phyloP scores from a whole-genome alignment of 2,329 filamentous ascomycete species.

The Plectosphaerella cucumerina region DNA sequence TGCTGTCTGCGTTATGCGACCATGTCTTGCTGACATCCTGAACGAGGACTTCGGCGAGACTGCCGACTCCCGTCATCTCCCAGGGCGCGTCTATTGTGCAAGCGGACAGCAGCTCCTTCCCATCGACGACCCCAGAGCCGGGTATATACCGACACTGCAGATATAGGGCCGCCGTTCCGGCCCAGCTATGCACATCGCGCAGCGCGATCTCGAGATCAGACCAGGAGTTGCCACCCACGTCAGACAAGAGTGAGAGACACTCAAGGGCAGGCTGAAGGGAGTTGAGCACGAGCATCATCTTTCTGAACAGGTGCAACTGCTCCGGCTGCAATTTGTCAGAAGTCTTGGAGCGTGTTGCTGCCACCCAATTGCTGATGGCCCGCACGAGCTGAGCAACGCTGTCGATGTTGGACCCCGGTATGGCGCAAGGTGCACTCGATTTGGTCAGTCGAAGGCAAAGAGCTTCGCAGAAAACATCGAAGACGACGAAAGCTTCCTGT shows the following conservation, averaged over 20 bases:
- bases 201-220: constrained; percentile 5
- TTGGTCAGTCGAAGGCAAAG: constrained; percentile 30
- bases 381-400: constrained; percentile 18
- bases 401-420: constrained; percentile 26
- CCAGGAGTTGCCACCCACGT: constrained; percentile 1
- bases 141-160: constrained; percentile 4
- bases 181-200: constrained; percentile 2
- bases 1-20: constrained; percentile 25
- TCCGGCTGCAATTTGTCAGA: constrained; percentile 7
- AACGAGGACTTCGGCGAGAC: constrained; percentile 37
- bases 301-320: constrained; percentile 19
- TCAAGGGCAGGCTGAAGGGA: constrained; percentile 13
- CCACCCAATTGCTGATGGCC: constrained; percentile 18
- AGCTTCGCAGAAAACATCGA: constrained; percentile 46
- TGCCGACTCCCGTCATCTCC: constrained; percentile 25
- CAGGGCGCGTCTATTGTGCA: constrained; percentile 1
- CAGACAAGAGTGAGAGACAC: constrained; percentile 8
- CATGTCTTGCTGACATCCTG: constrained; percentile 42
- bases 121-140: not conserved
- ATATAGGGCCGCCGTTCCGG: constrained; percentile 6
- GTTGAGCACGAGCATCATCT: constrained; percentile 12
- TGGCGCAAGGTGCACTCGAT: constrained; percentile 29
- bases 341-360: constrained; percentile 3
- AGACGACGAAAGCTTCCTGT: constrained; percentile 38
- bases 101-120: constrained; percentile 16